A percentile compares a stretch with the other conserved stretches of the same genome.
These are phyloP conservation scores for Dalbergia cultrata DNA, from an alignment of 306 rosid species.

Conservation along the genomic window DNA sequence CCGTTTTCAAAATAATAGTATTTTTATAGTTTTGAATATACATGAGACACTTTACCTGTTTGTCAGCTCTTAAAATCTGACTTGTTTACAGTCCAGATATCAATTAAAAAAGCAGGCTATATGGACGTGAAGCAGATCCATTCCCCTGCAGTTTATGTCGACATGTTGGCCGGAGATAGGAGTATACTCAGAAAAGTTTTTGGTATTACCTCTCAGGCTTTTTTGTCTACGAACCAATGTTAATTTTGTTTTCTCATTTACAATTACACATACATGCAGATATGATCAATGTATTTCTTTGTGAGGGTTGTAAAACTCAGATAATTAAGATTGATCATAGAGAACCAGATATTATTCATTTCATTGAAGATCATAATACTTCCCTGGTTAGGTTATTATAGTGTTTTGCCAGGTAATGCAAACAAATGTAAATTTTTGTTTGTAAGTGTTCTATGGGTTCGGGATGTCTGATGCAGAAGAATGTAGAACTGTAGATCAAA, in stretches of 20 bases:
- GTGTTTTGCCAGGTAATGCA: constrained; percentile 9
- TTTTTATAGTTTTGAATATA: constrained; percentile 14
- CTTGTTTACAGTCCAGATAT: constrained; percentile 98
- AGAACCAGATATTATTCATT: constrained; percentile 16
- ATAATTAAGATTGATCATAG: constrained; percentile 1
- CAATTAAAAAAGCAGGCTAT: constrained; percentile 77
- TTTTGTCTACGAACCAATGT: constrained; percentile 10
- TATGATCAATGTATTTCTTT: background rate
- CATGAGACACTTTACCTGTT: constrained; percentile 50
- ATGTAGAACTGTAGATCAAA: constrained; percentile 19
- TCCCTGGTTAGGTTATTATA: constrained; percentile 7
- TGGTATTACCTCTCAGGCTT: constrained; percentile 62
- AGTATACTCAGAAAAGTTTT: constrained; percentile 89
- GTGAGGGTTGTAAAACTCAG: background rate
- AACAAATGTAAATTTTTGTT: background rate
- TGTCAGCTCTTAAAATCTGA: constrained; percentile 79
- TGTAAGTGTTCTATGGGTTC: constrained; percentile 7
- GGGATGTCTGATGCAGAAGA: constrained; percentile 25
- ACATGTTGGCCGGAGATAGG: constrained; percentile 76
- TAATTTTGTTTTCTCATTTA: constrained; percentile 27
- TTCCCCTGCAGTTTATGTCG: constrained; percentile 71
- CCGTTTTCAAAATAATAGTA: constrained; percentile 33
- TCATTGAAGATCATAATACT: background rate
- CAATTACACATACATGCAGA: background rate
- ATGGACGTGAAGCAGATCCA: constrained; percentile 87